Evolutionary conservation across 1,284 basidiomycete species (phyloP).

Genomic region (Neolentinus lepideus): DNA sequence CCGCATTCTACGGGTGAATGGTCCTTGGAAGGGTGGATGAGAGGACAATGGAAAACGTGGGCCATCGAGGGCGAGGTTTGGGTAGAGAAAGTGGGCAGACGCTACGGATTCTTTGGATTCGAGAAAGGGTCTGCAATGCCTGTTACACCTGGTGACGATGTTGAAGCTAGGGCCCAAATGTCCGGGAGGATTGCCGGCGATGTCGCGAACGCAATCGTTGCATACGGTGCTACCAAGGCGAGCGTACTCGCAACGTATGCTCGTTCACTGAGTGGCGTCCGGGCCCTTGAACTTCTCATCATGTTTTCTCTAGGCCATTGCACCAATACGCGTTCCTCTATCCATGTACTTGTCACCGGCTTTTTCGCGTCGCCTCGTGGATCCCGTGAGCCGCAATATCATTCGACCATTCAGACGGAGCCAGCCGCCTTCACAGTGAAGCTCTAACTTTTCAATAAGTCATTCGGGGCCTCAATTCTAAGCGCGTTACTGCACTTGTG

Average conservation of each 20-base stretch:
- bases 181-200: conserved; percentile 49
- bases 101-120: conserved; percentile 81
- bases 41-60: conserved; percentile 44
- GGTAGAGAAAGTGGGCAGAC: conserved; percentile 65
- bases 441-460: too few species aligned
- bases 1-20: conserved; percentile 7
- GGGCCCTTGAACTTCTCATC: neutral
- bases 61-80: conserved; percentile 67
- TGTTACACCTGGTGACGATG: neutral
- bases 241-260: too few species aligned
- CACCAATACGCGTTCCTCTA: conserved; percentile 70
- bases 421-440: neutral
- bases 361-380: conserved; percentile 61
- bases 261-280: neutral
- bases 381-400: conserved; percentile 38
- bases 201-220: conserved; percentile 72
- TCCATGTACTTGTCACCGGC: conserved; percentile 73
- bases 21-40: conserved; percentile 28
- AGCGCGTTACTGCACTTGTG: too few species aligned
- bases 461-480: too few species aligned
- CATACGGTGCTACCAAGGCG: conserved; percentile 80
- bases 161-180: conserved; percentile 10
- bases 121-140: conserved; percentile 38
- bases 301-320: conserved; percentile 47
- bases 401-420: conserved; percentile 17